Evolutionary conservation across 2,329 filamentous ascomycete species (phyloP).

Genomic region (Ustulina deusta): DNA sequence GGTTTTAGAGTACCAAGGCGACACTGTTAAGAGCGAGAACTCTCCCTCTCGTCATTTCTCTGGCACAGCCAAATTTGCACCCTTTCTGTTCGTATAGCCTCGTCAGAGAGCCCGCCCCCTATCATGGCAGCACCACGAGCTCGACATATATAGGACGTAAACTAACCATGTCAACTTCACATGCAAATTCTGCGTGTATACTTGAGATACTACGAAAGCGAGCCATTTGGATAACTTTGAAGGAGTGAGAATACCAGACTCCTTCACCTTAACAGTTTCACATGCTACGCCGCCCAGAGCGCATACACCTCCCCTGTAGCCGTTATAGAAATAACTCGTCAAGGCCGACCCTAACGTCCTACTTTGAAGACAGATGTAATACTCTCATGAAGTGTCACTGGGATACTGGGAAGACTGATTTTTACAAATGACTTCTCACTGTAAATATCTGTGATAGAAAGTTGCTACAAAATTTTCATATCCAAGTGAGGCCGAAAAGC

Average conservation of each 20-base stretch:
- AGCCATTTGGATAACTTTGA: not conserved
- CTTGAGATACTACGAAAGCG: not conserved
- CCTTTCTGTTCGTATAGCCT: not conserved
- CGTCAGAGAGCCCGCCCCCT: not conserved
- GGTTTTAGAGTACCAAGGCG: not conserved
- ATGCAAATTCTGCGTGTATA: constrained; percentile 1
- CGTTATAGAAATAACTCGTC: not conserved
- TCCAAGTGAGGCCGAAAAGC: not conserved
- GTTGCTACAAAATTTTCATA: too few relatives aligned
- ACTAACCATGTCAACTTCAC: constrained; percentile 6
- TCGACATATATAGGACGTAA: not conserved
- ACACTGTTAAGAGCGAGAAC: not conserved
- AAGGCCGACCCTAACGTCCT: not conserved
- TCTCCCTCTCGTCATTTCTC: not conserved
- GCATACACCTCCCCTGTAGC: not conserved
- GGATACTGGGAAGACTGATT: too few relatives aligned
- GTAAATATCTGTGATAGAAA: too few relatives aligned
- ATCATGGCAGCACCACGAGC: too few relatives aligned
- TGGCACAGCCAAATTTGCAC: not conserved
- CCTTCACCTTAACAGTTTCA: not conserved
- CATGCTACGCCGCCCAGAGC: too few relatives aligned
- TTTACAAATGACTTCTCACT: too few relatives aligned
- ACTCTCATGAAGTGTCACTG: too few relatives aligned
- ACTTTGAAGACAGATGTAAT: not conserved
- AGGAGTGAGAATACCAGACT: not conserved